Evolutionary conservation across 2,329 filamentous ascomycete species (phyloP).

Genomic region (Seiridium cupressi): DNA sequence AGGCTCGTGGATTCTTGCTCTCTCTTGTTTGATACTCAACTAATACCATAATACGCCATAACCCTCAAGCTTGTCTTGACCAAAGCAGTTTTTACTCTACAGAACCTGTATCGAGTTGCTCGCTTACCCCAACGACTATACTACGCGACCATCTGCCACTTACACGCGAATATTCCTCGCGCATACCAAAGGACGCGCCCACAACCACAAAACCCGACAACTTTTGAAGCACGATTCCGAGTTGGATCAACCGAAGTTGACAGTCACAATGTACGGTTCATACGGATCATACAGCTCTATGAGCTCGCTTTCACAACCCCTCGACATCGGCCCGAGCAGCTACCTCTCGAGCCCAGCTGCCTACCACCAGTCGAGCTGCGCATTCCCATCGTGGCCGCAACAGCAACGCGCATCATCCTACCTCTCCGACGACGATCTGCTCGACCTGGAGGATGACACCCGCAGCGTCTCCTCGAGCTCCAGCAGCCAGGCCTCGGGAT

Average conservation of each 20-base stretch:
- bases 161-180: conserved; percentile 1
- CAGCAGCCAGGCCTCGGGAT: conserved; percentile 42
- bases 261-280: conserved; percentile 26
- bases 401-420: conserved; percentile 51
- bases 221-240: background rate
- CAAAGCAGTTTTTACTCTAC: background rate
- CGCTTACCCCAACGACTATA: background rate
- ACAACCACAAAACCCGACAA: background rate
- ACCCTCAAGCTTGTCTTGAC: conserved; percentile 4
- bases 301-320: conserved; percentile 28
- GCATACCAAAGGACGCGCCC: background rate
- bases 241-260: background rate
- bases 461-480: conserved; percentile 40
- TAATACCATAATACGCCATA: background rate
- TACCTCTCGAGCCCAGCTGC: conserved; percentile 23
- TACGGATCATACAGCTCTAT: conserved; percentile 35
- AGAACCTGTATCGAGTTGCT: background rate
- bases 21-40: background rate
- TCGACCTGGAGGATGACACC: conserved; percentile 47
- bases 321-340: conserved; percentile 29
- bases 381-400: conserved; percentile 42
- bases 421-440: conserved; percentile 64
- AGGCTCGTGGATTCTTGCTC: background rate
- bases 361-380: conserved; percentile 32
- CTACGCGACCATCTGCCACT: background rate